phyloP scores from a whole-genome alignment of 2,329 filamentous ascomycete species.

The Fusarium torreyae region DNA sequence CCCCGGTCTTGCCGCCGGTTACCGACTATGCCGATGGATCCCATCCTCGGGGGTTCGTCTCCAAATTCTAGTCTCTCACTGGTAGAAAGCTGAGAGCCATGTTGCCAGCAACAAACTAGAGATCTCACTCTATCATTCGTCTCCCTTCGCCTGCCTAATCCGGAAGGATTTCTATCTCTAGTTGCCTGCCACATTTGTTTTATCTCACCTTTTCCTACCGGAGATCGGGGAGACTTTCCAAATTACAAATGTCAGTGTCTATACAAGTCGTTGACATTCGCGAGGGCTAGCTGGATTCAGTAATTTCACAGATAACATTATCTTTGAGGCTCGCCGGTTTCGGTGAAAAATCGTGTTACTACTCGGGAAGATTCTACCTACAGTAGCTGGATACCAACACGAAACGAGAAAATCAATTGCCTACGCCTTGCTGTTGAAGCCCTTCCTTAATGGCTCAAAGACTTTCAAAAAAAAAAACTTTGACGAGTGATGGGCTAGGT shows the following conservation, averaged over 20 bases:
- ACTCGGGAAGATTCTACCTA: neutral
- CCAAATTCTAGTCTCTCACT: conserved; percentile 36
- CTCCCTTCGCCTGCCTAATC: conserved; percentile 44
- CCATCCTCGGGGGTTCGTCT: conserved; percentile 34
- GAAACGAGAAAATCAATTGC: conserved; percentile 32
- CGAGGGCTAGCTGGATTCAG: neutral
- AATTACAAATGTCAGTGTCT: conserved; percentile 9
- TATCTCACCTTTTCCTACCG: conserved; percentile 5
- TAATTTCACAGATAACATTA: neutral
- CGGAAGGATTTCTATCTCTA: conserved; percentile 27
- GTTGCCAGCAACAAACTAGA: conserved; percentile 20
- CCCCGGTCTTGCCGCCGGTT: conserved; percentile 37
- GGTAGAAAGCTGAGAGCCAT: conserved; percentile 23
- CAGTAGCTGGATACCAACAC: conserved; percentile 6
- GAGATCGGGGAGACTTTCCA: conserved; percentile 18
- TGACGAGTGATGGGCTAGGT: neutral
- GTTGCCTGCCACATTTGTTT: conserved; percentile 11
- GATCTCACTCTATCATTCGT: conserved; percentile 13
- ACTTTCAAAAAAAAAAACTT: neutral
- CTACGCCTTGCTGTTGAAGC: conserved; percentile 35
- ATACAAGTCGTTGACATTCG: conserved; percentile 12
- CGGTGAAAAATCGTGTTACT: conserved; percentile 4
- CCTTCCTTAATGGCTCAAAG: conserved; percentile 16
- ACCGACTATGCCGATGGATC: conserved; percentile 45
- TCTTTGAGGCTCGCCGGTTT: conserved; percentile 23